phyloP scores from a whole-genome alignment of 208 protist genomes.

The Leishmania braziliensis region DNA sequence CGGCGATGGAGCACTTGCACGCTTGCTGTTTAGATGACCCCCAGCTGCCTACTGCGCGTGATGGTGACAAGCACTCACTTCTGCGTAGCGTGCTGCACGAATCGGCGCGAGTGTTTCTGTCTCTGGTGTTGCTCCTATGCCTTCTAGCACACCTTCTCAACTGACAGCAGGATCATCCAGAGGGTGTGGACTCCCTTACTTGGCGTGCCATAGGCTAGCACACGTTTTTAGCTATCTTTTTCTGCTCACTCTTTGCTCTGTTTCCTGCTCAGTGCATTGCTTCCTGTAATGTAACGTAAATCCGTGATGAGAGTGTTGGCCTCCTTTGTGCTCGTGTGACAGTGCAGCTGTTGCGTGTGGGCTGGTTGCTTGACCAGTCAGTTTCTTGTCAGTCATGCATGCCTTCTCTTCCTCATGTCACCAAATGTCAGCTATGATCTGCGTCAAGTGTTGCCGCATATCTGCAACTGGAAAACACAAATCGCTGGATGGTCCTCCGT shows the following conservation, averaged over 20 bases:
- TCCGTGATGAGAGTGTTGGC: not conserved
- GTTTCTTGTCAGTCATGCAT: not conserved
- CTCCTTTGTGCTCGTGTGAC: not conserved
- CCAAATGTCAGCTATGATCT: not conserved
- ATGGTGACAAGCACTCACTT: not conserved
- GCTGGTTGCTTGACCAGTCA: not conserved
- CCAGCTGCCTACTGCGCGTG: not conserved
- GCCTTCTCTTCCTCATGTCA: not conserved
- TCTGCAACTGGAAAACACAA: not conserved
- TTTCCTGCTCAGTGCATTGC: not conserved
- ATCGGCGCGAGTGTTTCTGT: not conserved
- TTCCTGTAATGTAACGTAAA: not conserved
- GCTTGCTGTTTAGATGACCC: not conserved
- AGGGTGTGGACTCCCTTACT: not conserved
- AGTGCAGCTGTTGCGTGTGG: not conserved
- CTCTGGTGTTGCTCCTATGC: not conserved
- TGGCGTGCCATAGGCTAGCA: not conserved
- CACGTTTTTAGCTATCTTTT: not conserved
- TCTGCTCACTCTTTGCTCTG: conserved; percentile 8
- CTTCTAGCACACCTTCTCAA: not conserved
- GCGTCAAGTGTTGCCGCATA: not conserved
- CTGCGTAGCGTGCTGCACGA: not conserved
- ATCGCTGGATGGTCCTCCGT: not conserved
- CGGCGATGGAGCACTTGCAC: conserved; percentile 1
- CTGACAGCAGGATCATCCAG: not conserved